Evolutionary conservation across 2,329 filamentous ascomycete genomes (phyloP).

Genomic region (Fusarium sp.): DNA sequence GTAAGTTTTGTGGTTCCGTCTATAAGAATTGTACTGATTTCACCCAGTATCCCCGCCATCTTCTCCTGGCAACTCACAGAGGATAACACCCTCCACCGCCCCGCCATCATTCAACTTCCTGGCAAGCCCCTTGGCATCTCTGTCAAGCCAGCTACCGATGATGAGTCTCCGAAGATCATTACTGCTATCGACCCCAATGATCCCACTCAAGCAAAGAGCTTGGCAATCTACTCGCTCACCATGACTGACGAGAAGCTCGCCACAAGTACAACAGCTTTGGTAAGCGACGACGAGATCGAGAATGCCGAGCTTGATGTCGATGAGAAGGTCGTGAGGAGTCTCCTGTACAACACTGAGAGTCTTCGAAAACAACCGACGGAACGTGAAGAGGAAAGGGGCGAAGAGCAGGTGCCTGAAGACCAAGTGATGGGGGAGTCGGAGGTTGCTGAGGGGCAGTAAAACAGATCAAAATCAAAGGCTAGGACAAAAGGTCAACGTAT

Average conservation of each 20-base stretch:
- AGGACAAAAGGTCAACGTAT: background rate
- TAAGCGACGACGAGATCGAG: conserved; percentile 44
- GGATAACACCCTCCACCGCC: conserved; percentile 62
- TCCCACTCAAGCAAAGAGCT: conserved; percentile 43
- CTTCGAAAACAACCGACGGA: conserved; percentile 57
- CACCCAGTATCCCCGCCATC: conserved; percentile 66
- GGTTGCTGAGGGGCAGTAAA: conserved; percentile 4
- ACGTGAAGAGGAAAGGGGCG: conserved; percentile 41
- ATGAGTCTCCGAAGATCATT: conserved; percentile 49
- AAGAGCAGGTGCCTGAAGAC: conserved; percentile 28
- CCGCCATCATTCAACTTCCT: conserved; percentile 61
- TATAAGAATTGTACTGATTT: conserved; percentile 28
- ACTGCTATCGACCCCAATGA: conserved; percentile 55
- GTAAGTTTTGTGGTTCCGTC: conserved; percentile 53
- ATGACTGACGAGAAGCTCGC: conserved; percentile 49
- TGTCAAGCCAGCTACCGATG: conserved; percentile 39
- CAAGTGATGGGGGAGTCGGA: conserved; percentile 15
- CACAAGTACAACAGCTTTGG: conserved; percentile 42
- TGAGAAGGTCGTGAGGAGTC: conserved; percentile 53
- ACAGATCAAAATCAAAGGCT: background rate
- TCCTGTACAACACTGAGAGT: conserved; percentile 60
- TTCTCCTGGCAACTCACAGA: conserved; percentile 69
- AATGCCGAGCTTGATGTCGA: conserved; percentile 50
- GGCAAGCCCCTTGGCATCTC: conserved; percentile 73
- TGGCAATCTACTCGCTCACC: conserved; percentile 48